A percentile compares a stretch with the other conserved stretches of the same genome.
Evolutionary conservation across 139 green algal species (phyloP).

Genomic region (Micractinium sp.): DNA sequence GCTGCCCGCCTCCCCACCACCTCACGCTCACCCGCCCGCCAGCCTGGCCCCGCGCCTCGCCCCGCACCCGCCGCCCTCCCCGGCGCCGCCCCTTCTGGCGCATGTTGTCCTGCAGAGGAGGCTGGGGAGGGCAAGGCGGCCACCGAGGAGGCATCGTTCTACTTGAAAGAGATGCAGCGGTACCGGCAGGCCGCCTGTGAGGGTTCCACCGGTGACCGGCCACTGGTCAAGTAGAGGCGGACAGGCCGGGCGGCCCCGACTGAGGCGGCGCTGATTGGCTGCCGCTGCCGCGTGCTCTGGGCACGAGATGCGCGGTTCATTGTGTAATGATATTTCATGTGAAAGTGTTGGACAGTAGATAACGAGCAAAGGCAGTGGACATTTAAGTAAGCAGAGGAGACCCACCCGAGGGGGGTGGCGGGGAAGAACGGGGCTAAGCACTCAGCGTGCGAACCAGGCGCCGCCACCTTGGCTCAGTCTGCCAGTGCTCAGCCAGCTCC

Average conservation of each 20-base stretch:
- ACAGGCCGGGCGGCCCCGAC: background rate
- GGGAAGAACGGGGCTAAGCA: no score
- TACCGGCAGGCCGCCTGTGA: slow-evolving; percentile 48
- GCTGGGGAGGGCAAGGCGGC: slow-evolving; percentile 10
- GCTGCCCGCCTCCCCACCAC: background rate
- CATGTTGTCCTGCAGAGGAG: background rate
- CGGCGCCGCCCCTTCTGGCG: background rate
- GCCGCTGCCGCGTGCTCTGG: no score
- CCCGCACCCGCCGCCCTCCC: background rate
- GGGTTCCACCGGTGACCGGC: slow-evolving; percentile 47
- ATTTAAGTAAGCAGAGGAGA: no score
- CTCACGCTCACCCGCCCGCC: background rate
- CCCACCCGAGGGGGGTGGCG: no score
- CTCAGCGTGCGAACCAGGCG: no score
- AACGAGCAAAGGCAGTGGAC: no score
- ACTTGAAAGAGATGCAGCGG: slow-evolving; percentile 60
- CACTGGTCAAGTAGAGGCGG: slow-evolving; percentile 56
- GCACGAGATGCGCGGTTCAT: no score
- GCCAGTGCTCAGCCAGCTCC: no score
- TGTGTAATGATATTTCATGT: no score
- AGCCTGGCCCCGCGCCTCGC: background rate
- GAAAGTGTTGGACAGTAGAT: no score
- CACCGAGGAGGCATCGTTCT: slow-evolving; percentile 28
- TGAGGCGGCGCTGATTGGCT: no score
- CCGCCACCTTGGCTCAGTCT: no score